Evolutionary conservation across 1,139 yeast species (phyloP).

Genomic region (Taphrina communis): DNA sequence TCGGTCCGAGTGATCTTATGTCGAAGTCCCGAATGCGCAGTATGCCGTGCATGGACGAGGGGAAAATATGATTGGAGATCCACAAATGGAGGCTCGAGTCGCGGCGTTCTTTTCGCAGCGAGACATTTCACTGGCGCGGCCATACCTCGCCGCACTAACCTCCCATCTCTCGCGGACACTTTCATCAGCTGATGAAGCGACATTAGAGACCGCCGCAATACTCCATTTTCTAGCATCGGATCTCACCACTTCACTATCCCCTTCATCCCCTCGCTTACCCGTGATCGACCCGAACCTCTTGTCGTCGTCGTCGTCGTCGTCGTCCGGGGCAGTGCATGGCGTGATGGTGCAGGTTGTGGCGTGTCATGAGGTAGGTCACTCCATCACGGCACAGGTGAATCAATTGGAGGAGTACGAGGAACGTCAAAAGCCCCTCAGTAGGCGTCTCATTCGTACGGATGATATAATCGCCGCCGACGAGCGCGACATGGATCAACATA

Average conservation of each 20-base stretch:
- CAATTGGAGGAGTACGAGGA: constrained; percentile 18
- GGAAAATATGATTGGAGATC: too few relatives aligned
- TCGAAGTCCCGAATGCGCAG: too few relatives aligned
- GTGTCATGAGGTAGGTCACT: constrained; percentile 10
- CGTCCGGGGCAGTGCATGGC: not conserved
- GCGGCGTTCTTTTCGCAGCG: not conserved
- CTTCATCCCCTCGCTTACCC: not conserved
- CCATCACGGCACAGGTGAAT: not conserved
- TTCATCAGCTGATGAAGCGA: not conserved
- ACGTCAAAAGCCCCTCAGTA: constrained; percentile 1
- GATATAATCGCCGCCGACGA: too few relatives aligned
- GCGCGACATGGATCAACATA: too few relatives aligned
- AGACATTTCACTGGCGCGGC: not conserved
- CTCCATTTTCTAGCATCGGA: constrained; percentile 14
- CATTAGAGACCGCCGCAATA: not conserved
- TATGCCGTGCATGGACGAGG: too few relatives aligned
- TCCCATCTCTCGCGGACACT: not conserved
- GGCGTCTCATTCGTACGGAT: not conserved
- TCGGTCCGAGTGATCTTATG: too few relatives aligned
- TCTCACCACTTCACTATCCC: not conserved
- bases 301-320: constrained; percentile 3
- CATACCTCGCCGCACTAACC: not conserved
- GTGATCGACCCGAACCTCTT: not conserved
- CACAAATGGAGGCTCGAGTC: too few relatives aligned
- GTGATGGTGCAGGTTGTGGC: constrained; percentile 15